Evolutionary conservation across 805 yeast genomes (phyloP), one percentile per base, ranked within the genome.

Genomic region (Saturnispora kantuleensis): DNA sequence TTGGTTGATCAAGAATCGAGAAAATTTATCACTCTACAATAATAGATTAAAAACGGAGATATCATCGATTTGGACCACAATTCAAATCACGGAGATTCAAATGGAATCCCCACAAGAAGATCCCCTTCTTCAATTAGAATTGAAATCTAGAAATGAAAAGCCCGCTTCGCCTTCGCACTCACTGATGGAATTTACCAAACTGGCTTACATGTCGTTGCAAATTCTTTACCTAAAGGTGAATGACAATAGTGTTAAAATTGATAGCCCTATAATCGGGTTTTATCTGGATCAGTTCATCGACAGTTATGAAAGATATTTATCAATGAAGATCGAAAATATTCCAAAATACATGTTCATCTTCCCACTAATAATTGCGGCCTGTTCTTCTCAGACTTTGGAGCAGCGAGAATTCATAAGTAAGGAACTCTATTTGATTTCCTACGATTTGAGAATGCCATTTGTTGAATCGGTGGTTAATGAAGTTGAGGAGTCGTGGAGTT

Each of bases 81-180:
- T 60, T 38, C 63, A 59, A 45, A 59, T 61, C 10, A 48, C 54
- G 29, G 64, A 60, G 37, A 57, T 58, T 38, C 63, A 60, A 44
- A 38, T 53, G 31, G 53, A 53, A 15, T 28, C 26, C 34, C 30
- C 41, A 26, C 41, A n/a, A 2, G 15, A 31, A 7, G 34, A 31
- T 31, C 5, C 34, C 34, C 34, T 31, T n/a, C 15, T 4, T n/a
- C 15, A 31, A n/a, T 31, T 31, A 31, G 34, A 13, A 4, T 31
- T 31, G 7, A 31, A 31, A 5, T 31, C 34, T 6, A 31, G n/a
- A 31, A 31, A 31, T 31, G 34, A 31, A 31, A 31, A 21, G 2
- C 26, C 26, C 26, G 26, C 26, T 21, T 21, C 26, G 5, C 8
- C 26, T 21, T 21, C 26, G 3, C 26, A 21, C 5, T 21, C 26